phyloP scores from a whole-genome alignment of 352 stramenopile genomes.

The Globisporangium irregulare region DNA sequence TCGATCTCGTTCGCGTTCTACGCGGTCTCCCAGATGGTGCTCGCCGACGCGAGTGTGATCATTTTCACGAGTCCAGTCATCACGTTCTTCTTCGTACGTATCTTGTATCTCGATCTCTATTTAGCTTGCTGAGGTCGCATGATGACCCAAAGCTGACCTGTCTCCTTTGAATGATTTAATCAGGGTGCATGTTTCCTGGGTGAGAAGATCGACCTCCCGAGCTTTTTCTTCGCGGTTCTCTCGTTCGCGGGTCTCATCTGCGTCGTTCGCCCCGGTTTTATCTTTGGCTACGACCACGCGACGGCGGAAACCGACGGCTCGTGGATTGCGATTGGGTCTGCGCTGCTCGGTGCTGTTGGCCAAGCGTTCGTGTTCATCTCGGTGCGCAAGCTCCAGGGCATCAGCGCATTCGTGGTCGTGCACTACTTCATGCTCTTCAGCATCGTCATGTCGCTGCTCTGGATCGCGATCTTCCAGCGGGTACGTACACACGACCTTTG shows the following conservation, averaged over 20 bases:
- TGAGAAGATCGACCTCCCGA: conserved; percentile 34
- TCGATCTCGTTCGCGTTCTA: conserved; percentile 82
- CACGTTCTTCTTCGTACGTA: conserved; percentile 66
- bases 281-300: conserved; percentile 35
- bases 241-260: conserved; percentile 41
- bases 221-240: conserved; percentile 31
- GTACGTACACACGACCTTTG: conserved; percentile 19
- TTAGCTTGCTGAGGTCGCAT: neutral
- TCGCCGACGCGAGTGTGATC: conserved; percentile 67
- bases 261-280: conserved; percentile 35
- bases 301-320: conserved; percentile 20
- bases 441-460: conserved; percentile 37
- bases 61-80: conserved; percentile 75
- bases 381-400: conserved; percentile 43
- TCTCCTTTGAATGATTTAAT: neutral
- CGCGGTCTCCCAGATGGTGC: conserved; percentile 75
- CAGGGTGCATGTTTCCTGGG: conserved; percentile 14
- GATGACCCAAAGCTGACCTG: neutral
- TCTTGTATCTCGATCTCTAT: neutral
- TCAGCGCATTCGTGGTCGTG: conserved; percentile 49
- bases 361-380: conserved; percentile 55
- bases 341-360: conserved; percentile 34
- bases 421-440: conserved; percentile 62
- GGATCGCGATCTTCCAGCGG: conserved; percentile 37
- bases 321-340: conserved; percentile 33